Evolutionary conservation across 2,329 filamentous ascomycete genomes (phyloP), one percentile per base, ranked within the genome.

Genomic region (Ploettnerulaceae sp.): DNA sequence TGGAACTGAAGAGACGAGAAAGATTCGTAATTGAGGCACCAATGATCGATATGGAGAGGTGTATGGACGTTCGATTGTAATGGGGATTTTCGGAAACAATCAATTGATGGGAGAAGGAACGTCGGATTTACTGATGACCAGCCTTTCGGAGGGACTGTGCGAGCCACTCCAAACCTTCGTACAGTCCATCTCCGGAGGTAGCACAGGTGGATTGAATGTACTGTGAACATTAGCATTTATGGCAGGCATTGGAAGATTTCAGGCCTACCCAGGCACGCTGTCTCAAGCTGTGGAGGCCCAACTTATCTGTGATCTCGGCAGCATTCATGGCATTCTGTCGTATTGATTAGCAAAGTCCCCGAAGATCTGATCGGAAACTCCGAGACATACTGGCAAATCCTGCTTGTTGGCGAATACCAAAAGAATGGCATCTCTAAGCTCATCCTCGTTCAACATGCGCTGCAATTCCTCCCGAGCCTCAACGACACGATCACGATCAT

Each of bases 371-470:
- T 15, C 4, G 31, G 3, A n/a, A 25, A 38, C 35, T 11, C 3
- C 22, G 21, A 32, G 47, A 79, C 89, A 70, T 77, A 96, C 93
- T 63, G 86, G 85, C 71, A 97, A 76, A 90, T 98, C 93, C 79
- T 98, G 93, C 81, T 98, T 98, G 84, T 98, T 98, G 73, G 93
- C 93, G 67, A 98, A 98, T 65, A 98, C 91, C 65, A 98, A 76
- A 62, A 98, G 81, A 63, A 96, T 84, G 60, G 93, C 93, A 69
- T 98, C 93, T 69, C 91, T 87, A 71, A 98, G 89, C 77, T 98
- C 93, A 61, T 95, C 87, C 74, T 98, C 93, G 74, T 97, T 95
- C 70, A 98, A 82, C 82, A 98, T 98, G 70, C 93, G 86, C 72
- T 95, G 88, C 66, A 98, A 78, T 73, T 98, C 93, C 71, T 95